phyloP scores from a whole-genome alignment of 257 asterid genomes.

The Rhazya stricta region DNA sequence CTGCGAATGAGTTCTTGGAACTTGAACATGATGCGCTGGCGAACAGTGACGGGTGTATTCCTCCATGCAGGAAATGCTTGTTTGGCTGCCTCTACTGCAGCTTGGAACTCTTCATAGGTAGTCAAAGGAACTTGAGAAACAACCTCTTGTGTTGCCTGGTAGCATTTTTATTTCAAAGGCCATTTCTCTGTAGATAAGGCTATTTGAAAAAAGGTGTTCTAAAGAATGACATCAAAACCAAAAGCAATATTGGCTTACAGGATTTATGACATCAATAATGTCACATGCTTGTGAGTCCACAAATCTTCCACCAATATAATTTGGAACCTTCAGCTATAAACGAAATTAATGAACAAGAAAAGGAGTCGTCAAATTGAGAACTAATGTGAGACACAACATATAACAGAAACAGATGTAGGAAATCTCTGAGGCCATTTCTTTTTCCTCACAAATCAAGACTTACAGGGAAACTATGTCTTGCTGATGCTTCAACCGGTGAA shows the following conservation, averaged over 20 bases:
- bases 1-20: conserved; percentile 41
- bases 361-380: neutral
- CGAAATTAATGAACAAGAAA: neutral
- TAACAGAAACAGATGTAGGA: neutral
- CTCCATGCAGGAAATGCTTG: conserved; percentile 43
- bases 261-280: conserved; percentile 34
- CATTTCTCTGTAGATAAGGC: neutral
- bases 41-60: conserved; percentile 31
- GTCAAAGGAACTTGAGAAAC: conserved; percentile 40
- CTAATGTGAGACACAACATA: neutral
- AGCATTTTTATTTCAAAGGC: conserved; percentile 4
- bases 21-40: conserved; percentile 44
- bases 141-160: conserved; percentile 47
- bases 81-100: conserved; percentile 39
- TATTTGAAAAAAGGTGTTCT: neutral
- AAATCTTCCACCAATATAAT: conserved; percentile 38
- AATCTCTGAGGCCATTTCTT: neutral
- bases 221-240: neutral
- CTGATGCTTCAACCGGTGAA: conserved; percentile 21
- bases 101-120: conserved; percentile 40
- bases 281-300: conserved; percentile 32
- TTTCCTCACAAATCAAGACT: conserved; percentile 7
- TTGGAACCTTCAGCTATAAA: conserved; percentile 26
- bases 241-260: conserved; percentile 27
- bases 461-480: conserved; percentile 22